Evolutionary conservation across 345 rosid species (phyloP).

Genomic region (Draba incana): DNA sequence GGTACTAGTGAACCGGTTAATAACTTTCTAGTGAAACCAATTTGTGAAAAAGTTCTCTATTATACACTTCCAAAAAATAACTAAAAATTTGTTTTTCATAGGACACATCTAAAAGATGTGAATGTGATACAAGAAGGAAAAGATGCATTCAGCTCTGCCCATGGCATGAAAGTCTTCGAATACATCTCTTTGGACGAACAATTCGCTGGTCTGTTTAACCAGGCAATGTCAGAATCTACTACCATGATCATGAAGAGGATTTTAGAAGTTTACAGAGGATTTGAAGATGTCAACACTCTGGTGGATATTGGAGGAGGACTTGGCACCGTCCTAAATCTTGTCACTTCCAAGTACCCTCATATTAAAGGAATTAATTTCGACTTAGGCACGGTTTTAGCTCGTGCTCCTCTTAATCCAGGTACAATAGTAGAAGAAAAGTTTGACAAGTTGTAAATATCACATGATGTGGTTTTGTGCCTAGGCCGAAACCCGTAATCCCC

Average conservation of each 20-base stretch:
- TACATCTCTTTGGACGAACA: slow-evolving; percentile 43
- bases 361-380: slow-evolving; percentile 51
- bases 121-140: slow-evolving; percentile 53
- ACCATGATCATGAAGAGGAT: slow-evolving; percentile 47
- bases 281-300: slow-evolving; percentile 42
- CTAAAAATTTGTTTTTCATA: neutral
- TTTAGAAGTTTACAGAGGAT: slow-evolving; percentile 51
- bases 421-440: neutral
- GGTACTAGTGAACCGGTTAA: neutral
- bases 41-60: neutral
- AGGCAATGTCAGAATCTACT: slow-evolving; percentile 51
- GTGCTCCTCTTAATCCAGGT: slow-evolving; percentile 37
- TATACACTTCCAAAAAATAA: neutral
- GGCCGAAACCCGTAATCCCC: no score
- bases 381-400: slow-evolving; percentile 6
- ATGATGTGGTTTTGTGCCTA: no score
- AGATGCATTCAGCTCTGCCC: slow-evolving; percentile 21
- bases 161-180: slow-evolving; percentile 52
- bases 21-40: neutral
- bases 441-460: no score
- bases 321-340: slow-evolving; percentile 48
- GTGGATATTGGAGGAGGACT: slow-evolving; percentile 72
- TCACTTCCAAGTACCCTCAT: slow-evolving; percentile 32
- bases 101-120: slow-evolving; percentile 38
- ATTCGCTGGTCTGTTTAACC: slow-evolving; percentile 52